A percentile compares a stretch with the other conserved stretches of the same genome.
phyloP scores from a whole-genome alignment of 2,329 filamentous ascomycete species.

The Apiospora sp. region DNA sequence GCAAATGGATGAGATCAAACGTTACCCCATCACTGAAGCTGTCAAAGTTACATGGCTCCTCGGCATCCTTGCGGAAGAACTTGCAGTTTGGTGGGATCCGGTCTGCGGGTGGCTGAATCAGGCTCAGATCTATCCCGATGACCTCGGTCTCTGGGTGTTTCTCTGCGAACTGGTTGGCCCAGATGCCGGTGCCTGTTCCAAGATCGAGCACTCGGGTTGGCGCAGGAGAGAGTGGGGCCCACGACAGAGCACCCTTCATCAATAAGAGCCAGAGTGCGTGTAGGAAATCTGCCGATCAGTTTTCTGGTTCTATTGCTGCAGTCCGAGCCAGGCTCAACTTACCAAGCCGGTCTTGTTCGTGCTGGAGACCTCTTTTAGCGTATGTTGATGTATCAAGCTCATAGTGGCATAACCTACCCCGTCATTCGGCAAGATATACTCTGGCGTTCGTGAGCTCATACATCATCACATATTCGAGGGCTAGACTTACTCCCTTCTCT shows the following conservation, averaged over 20 bases:
- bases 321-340: neutral
- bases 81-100: neutral
- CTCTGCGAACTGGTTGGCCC: conserved; percentile 22
- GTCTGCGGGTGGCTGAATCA: neutral
- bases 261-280: neutral
- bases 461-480: neutral
- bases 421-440: neutral
- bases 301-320: neutral
- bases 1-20: conserved; percentile 23
- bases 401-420: neutral
- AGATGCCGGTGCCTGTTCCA: conserved; percentile 15
- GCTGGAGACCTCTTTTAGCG: neutral
- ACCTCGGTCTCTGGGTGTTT: neutral
- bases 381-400: neutral
- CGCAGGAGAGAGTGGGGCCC: neutral
- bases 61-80: neutral
- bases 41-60: neutral
- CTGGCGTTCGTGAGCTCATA: neutral
- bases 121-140: conserved; percentile 10
- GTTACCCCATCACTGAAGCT: neutral
- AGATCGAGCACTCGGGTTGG: conserved; percentile 17
- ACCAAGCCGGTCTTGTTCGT: neutral
- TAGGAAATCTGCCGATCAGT: neutral
- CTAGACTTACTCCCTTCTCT: neutral
- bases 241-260: neutral